Conservation (phyloP, 257 asterid genomes). For the Fraxinus quadrangulata region DNA sequence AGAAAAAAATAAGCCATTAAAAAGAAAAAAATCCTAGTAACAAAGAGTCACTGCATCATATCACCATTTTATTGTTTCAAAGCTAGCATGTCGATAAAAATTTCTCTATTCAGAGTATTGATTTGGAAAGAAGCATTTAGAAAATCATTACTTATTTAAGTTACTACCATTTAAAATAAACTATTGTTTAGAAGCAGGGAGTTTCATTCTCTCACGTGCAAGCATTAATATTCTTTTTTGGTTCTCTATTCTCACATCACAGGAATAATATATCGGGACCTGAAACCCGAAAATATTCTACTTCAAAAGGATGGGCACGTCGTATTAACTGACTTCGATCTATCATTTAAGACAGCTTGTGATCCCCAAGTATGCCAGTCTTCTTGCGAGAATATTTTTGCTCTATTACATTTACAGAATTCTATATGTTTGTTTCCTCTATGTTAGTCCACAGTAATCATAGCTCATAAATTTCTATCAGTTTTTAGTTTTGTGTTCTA, state of each 20-base stretch:
- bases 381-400: constrained; percentile 7
- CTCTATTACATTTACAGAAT: constrained; percentile 10
- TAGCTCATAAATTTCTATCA: too few relatives aligned
- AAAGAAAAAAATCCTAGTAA: neutral
- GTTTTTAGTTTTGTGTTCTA: too few relatives aligned
- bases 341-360: constrained; percentile 79
- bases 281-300: constrained; percentile 94
- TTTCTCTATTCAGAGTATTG: neutral
- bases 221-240: constrained; percentile 15
- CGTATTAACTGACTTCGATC: constrained; percentile 82
- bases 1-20: neutral
- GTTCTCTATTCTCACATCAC: constrained; percentile 32
- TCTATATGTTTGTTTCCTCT: neutral
- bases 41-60: neutral
- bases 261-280: constrained; percentile 93
- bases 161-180: constrained; percentile 1
- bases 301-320: constrained; percentile 88
- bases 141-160: neutral
- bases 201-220: constrained; percentile 14
- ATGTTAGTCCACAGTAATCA: too few relatives aligned
- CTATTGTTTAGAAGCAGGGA: constrained; percentile 9
- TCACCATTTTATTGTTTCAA: neutral
- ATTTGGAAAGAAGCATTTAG: neutral
- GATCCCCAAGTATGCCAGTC: constrained; percentile 73
- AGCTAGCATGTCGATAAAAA: neutral